Base-by-base conservation (phyloP, 805 yeast species). In the Komagataella pastoris region DNA sequence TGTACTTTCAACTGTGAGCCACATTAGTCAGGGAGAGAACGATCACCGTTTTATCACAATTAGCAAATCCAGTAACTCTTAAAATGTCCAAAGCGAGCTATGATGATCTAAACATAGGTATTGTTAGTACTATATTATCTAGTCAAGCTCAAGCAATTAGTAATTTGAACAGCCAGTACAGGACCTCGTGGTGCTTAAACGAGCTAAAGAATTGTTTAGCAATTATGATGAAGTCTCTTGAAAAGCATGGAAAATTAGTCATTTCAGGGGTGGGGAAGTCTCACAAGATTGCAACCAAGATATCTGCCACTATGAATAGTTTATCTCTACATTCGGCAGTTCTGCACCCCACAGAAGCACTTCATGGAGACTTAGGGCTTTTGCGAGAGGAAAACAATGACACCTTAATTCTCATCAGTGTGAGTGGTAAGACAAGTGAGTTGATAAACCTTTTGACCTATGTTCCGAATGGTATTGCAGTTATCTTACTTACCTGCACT, bases 341-440 rank as follows among this genome's bases (percentile, higher is more conserved):
- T 1, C 67, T 88, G 51, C 96, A 88, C 61, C 96, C 97, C 0
- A 69, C 86, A 3, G 97, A 88, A 54, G 96, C 96, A 0, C 68
- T 89, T 17, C 97, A 88, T 63, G 97, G 97, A 5, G 97, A 88
- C 63, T 72, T 88, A 58, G 97, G 97, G 2, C 66, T 82, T 44
- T 66, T 89, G 7, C 66, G 77, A 50, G 77, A 75, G 23, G 74
- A 73, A 17, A 68, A 73, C 21, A 74, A 74, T 53, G 87, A 84
- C 56, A 68, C 77, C 36, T 54, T 88, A 50, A 64, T 89, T 2
- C 68, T 87, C 59, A 77, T 88, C 44, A 80, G 90, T 0, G 85
- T 90, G 1, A 81, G 91, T 30, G 97, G 97, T 1, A 82, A 81
- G 58, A 84, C 96, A 0, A 86, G 89, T 0, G 97, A 88, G 61